Percentiles rank a stretch among this genome's conserved stretches.
phyloP scores from a whole-genome alignment of 176 grass and related monocot genomes.

The Carex cristatella region DNA sequence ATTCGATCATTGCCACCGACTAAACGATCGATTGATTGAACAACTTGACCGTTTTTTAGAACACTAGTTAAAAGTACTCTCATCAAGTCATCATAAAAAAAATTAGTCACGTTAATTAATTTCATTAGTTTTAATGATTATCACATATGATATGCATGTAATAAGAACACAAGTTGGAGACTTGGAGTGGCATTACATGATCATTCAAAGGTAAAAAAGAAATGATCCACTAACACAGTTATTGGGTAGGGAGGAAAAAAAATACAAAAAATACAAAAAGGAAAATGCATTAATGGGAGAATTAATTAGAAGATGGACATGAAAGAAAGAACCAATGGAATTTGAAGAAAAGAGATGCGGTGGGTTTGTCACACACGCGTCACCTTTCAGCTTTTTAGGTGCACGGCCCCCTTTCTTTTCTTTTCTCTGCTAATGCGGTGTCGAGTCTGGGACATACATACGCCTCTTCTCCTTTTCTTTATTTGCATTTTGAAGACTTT shows the following conservation, averaged over 20 bases:
- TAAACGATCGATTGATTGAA: too few relatives aligned
- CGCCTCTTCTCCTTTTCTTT: not conserved
- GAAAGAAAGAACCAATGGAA: not conserved
- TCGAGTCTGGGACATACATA: slow-evolving; percentile 24
- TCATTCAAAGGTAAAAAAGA: not conserved
- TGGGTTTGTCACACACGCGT: slow-evolving; percentile 20
- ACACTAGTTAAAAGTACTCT: not conserved
- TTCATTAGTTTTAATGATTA: not conserved
- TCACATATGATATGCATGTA: not conserved
- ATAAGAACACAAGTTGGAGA: not conserved
- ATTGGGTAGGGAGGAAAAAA: not conserved
- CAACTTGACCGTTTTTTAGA: too few relatives aligned
- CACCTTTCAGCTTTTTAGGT: slow-evolving; percentile 12
- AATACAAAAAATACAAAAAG: not conserved
- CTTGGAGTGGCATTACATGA: not conserved
- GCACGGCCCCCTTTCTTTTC: not conserved
- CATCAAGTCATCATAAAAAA: not conserved
- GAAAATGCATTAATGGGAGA: slow-evolving; percentile 2
- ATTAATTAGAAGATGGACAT: not conserved
- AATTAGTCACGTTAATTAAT: not conserved
- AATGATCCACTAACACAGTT: slow-evolving; percentile 10
- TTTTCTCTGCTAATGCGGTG: slow-evolving; percentile 17
- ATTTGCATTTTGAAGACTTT: not conserved
- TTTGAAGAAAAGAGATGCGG: not conserved
- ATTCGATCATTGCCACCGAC: too few relatives aligned